Conservation (phyloP, 306 rosid genomes). For the Lablab purpureus region DNA sequence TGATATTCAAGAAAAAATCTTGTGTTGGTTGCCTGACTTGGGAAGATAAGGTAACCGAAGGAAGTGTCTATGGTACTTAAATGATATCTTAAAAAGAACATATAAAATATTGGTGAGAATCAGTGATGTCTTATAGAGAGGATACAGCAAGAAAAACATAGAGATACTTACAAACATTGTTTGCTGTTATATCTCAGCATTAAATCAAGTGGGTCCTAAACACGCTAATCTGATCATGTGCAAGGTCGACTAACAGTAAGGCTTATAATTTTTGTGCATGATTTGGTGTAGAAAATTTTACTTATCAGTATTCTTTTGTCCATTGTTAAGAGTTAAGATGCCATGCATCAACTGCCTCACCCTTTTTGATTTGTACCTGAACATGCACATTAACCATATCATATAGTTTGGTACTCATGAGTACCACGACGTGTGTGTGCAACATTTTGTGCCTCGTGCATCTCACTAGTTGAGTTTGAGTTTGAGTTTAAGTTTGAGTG, state of each 20-base stretch:
- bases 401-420: constrained; percentile 8
- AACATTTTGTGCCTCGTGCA: constrained; percentile 58
- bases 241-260: constrained; percentile 45
- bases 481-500: constrained; percentile 27
- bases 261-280: constrained; percentile 31
- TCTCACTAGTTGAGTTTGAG: constrained; percentile 27
- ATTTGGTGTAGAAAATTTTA: constrained; percentile 19
- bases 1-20: constrained; percentile 46
- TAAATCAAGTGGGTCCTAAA: constrained; percentile 64
- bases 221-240: constrained; percentile 47
- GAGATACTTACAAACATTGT: constrained; percentile 70
- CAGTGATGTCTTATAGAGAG: constrained; percentile 47
- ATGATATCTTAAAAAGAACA: constrained; percentile 53
- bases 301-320: constrained; percentile 37
- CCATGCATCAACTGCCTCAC: constrained; percentile 11
- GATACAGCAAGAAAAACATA: constrained; percentile 61
- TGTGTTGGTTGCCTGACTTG: constrained; percentile 54
- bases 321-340: constrained; percentile 25
- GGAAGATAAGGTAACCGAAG: constrained; percentile 45
- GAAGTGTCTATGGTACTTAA: constrained; percentile 40
- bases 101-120: constrained; percentile 49
- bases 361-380: constrained; percentile 37
- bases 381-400: constrained; percentile 40
- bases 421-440: constrained; percentile 29
- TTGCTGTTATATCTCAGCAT: constrained; percentile 53